These are phyloP conservation scores for Sporothrix euskadiensis DNA, from an alignment of 2,329 filamentous ascomycete genomes.

Conservation along the genomic window DNA sequence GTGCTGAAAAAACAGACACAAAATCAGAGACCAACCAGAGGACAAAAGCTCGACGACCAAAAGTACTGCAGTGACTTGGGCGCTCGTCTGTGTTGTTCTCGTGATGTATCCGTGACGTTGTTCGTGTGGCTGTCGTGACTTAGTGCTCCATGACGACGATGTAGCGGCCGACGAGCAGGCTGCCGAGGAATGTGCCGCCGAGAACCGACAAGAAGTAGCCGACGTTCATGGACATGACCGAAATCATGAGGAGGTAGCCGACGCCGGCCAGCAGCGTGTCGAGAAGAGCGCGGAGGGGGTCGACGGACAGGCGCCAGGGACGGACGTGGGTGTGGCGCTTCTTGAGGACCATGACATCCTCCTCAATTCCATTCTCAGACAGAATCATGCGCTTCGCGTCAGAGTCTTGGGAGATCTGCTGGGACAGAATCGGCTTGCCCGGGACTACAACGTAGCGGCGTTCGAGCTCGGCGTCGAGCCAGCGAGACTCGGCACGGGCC, in stretches of 20 bases:
- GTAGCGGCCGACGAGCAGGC: slow-evolving; percentile 75
- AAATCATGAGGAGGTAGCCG: slow-evolving; percentile 86
- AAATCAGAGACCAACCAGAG: no score
- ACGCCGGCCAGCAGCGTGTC: slow-evolving; percentile 73
- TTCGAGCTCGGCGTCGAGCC: slow-evolving; percentile 69
- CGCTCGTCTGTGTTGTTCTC: no score
- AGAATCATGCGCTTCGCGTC: slow-evolving; percentile 65
- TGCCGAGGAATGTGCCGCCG: slow-evolving; percentile 79
- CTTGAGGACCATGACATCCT: slow-evolving; percentile 73
- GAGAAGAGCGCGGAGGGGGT: slow-evolving; percentile 70
- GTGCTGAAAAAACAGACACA: no score
- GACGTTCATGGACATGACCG: slow-evolving; percentile 82
- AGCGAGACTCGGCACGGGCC: slow-evolving; percentile 61
- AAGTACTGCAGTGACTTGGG: no score
- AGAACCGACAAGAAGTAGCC: slow-evolving; percentile 77
- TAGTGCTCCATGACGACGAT: slow-evolving; percentile 53
- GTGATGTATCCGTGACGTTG: neutral
- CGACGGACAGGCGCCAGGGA: slow-evolving; percentile 81
- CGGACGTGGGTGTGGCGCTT: slow-evolving; percentile 53
- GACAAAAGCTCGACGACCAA: no score
- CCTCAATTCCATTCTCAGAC: slow-evolving; percentile 73
- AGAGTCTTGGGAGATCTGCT: slow-evolving; percentile 59
- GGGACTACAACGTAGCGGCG: slow-evolving; percentile 76
- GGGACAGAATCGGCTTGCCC: slow-evolving; percentile 60
- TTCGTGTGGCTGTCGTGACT: slow-evolving; percentile 21